These are phyloP conservation scores for Senna tora DNA, from an alignment of 306 rosid genomes.

Conservation along the genomic window DNA sequence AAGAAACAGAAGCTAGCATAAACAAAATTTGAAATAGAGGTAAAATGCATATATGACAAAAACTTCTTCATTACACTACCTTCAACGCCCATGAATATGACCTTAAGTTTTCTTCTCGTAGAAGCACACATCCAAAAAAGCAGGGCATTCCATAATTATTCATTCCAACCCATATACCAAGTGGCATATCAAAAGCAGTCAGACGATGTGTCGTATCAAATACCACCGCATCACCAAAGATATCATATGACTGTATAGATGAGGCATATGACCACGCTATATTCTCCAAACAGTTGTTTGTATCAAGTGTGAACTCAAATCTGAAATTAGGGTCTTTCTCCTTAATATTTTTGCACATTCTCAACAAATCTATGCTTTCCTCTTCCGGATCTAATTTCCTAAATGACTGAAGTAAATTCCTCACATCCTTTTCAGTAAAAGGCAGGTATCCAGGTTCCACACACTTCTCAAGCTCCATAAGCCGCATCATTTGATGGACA, in stretches of 20 bases:
- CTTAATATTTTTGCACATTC: slow-evolving; percentile 88
- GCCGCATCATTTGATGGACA: slow-evolving; percentile 98
- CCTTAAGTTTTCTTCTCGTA: slow-evolving; percentile 79
- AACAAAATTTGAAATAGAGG: slow-evolving; percentile 34
- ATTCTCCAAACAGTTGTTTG: slow-evolving; percentile 74
- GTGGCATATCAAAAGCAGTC: slow-evolving; percentile 92
- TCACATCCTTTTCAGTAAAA: slow-evolving; percentile 94
- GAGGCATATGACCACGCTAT: slow-evolving; percentile 98
- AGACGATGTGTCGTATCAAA: slow-evolving; percentile 92
- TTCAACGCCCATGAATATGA: slow-evolving; percentile 90
- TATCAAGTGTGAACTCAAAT: slow-evolving; percentile 82
- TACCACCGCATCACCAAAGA: slow-evolving; percentile 89
- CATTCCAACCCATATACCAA: slow-evolving; percentile 95
- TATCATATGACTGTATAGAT: slow-evolving; percentile 75
- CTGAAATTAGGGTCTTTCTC: slow-evolving; percentile 89
- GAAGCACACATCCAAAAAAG: slow-evolving; percentile 89
- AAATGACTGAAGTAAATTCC: slow-evolving; percentile 87
- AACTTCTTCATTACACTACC: slow-evolving; percentile 55
- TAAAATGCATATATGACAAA: slow-evolving; percentile 14
- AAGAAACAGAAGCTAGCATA: slow-evolving; percentile 12
- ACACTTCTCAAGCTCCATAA: slow-evolving; percentile 95
- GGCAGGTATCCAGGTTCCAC: slow-evolving; percentile 92
- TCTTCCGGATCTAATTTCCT: slow-evolving; percentile 92
- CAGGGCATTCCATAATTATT: slow-evolving; percentile 99
- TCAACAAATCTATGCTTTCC: slow-evolving; percentile 79